Base-by-base conservation (phyloP, 257 asterid genomes). In the Fraxinus americana region DNA sequence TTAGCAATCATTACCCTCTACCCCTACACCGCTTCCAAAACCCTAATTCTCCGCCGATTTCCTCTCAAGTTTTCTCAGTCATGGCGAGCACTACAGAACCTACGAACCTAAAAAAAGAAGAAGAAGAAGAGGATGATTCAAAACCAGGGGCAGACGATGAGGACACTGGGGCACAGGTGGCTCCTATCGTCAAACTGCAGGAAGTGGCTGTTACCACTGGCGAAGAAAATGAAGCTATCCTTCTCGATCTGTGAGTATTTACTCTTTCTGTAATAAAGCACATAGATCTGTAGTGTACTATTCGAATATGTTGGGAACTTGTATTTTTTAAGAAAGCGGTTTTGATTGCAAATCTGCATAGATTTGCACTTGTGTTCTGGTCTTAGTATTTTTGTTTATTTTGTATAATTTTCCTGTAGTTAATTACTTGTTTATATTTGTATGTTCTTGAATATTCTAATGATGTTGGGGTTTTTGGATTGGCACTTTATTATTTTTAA, bases 171-270 rank as follows among this genome's bases (percentile, higher is more conserved):
- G 80, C 80, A 11, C 70, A 34, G 61, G 75, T 77, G 19, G 75
- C 61, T 30, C 80, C 80, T 21, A 77, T 77, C 75, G 70, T 77
- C 70, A 77, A 70, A 34, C 70, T 77, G 50, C 75, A 77, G 71
- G 80, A 77, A 54, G 80, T 70, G 16, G 65, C 70, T 5, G 70
- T 77, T 34, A 30, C 48, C 11, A 77, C 80, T 67, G 80, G 80
- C 54, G 80, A 77, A 71, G 80, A 77, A 71, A 39, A 68, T 29
- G 80, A 77, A 77, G 80, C 52, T n/a, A 7, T 63, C 10, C 29
- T 77, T 21, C 75, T 77, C 17, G 74, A 77, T 69, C 52, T 77
- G 80, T 77, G 25, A 45, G 48, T n/a, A 35, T 54, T 59, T 32
- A 52, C 35, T 54, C 5, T 19, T 12, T 21, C 23, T n/a, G 65